A percentile compares a stretch with the other conserved stretches of the same genome.
phyloP scores from a whole-genome alignment of 192 early-diverging fungal species.

The Coemansia sp. region DNA sequence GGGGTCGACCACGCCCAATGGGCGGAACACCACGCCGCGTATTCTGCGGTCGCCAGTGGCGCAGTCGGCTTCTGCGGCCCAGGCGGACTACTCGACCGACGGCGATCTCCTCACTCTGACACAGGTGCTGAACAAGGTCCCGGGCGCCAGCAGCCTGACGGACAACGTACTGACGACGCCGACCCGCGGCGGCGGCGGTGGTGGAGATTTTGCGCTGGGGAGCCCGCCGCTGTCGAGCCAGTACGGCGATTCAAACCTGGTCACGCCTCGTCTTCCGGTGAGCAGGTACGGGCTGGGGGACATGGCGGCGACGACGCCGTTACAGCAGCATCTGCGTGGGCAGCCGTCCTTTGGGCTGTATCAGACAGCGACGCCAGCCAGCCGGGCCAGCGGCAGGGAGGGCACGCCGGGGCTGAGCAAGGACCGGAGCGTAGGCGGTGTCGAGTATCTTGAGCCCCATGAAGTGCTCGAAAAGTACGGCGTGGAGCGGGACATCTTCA shows the following conservation, averaged over 20 bases:
- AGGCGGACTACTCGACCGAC: conserved; percentile 12
- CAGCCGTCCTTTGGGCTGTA: conserved; percentile 42
- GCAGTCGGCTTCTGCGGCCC: background rate
- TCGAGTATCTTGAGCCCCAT: conserved; percentile 45
- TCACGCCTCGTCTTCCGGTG: conserved; percentile 31
- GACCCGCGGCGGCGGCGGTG: conserved; percentile 9
- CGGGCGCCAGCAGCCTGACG: conserved; percentile 14
- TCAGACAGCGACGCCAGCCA: conserved; percentile 39
- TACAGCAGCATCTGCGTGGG: conserved; percentile 33
- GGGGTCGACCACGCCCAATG: background rate
- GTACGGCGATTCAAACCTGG: conserved; percentile 3
- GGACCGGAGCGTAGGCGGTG: conserved; percentile 10
- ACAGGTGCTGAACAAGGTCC: conserved; percentile 27
- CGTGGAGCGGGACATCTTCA: conserved; percentile 29
- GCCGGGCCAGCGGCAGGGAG: conserved; percentile 17
- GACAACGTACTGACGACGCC: conserved; percentile 17
- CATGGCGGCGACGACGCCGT: conserved; percentile 16
- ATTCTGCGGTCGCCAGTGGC: conserved; percentile 29
- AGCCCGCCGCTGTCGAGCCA: background rate
- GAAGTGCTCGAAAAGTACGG: conserved; percentile 39
- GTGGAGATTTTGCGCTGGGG: conserved; percentile 1
- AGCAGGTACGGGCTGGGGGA: conserved; percentile 17
- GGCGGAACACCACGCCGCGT: conserved; percentile 7
- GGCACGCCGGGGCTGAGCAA: conserved; percentile 24
- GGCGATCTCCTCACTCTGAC: conserved; percentile 23